phyloP scores from a whole-genome alignment of 805 yeast genomes.

The Wickerhamiella galacta region DNA sequence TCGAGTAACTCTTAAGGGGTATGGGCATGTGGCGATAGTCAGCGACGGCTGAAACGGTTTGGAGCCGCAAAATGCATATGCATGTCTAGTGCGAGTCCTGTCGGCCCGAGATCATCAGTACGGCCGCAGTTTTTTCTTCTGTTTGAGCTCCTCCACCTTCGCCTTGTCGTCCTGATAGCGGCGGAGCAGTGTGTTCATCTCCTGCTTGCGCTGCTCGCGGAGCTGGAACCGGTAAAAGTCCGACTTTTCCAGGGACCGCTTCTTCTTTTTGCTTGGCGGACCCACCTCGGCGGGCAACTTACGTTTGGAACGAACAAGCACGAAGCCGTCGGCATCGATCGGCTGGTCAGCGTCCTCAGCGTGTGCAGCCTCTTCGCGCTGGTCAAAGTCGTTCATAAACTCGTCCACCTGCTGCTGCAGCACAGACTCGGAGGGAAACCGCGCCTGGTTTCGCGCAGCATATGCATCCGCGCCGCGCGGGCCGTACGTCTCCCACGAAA shows the following conservation, averaged over 20 bases:
- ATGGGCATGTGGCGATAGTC: not conserved
- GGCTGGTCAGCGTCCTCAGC: constrained; percentile 24
- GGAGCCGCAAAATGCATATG: too few relatives aligned
- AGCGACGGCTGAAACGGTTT: too few relatives aligned
- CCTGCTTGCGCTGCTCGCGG: constrained; percentile 81
- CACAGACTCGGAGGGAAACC: constrained; percentile 29
- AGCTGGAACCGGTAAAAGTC: constrained; percentile 95
- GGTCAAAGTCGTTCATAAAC: constrained; percentile 50
- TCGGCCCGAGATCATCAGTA: too few relatives aligned
- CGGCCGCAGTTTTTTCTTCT: constrained; percentile 71
- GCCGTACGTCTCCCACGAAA: constrained; percentile 25
- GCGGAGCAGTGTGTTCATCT: constrained; percentile 69
- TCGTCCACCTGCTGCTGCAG: constrained; percentile 41
- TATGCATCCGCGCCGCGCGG: constrained; percentile 25
- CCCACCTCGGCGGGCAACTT: constrained; percentile 56
- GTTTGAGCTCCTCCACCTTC: constrained; percentile 59
- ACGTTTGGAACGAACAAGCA: constrained; percentile 77
- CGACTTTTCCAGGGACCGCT: constrained; percentile 48
- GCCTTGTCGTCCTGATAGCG: constrained; percentile 88
- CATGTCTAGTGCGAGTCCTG: too few relatives aligned
- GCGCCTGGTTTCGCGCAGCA: constrained; percentile 22
- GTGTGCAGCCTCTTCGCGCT: constrained; percentile 40
- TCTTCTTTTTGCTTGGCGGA: constrained; percentile 12
- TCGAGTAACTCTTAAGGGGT: too few relatives aligned
- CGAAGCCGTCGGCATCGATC: constrained; percentile 90